phyloP scores from a whole-genome alignment of 1,139 yeast genomes.

The Suhomyces atakaporum region DNA sequence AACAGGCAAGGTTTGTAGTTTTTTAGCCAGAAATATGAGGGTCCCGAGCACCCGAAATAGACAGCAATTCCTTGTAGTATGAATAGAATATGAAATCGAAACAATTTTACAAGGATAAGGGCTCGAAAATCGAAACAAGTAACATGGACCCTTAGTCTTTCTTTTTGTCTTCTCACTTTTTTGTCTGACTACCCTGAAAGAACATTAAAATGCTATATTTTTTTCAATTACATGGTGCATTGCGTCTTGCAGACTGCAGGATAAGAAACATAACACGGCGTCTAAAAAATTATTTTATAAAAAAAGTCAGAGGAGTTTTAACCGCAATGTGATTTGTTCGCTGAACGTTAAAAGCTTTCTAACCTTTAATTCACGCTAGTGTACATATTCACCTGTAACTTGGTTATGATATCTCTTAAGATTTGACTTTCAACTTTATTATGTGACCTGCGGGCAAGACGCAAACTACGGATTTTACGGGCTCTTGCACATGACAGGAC shows the following conservation, averaged over 20 bases:
- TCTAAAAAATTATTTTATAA: conserved; percentile 11
- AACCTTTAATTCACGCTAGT: not conserved
- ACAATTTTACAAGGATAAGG: conserved; percentile 1
- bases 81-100: not conserved
- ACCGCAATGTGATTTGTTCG: conserved; percentile 2
- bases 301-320: too few relatives aligned
- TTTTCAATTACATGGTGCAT: conserved; percentile 7
- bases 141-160: conserved; percentile 2
- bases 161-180: conserved; percentile 3
- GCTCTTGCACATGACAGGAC: not conserved
- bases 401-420: not conserved
- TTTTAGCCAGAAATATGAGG: conserved; percentile 7
- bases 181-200: conserved; percentile 6
- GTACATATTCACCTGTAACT: too few relatives aligned
- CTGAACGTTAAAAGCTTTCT: conserved; percentile 2
- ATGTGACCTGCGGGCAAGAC: not conserved
- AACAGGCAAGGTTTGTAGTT: conserved; percentile 9
- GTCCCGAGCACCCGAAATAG: conserved; percentile 8
- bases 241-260: conserved; percentile 6
- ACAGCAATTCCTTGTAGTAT: too few relatives aligned
- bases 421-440: not conserved
- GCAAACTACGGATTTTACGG: not conserved
- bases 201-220: not conserved
- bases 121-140: not conserved
- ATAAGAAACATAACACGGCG: conserved; percentile 9